Base-by-base conservation (phyloP, 2,329 filamentous ascomycete species). In the Fusarium dlaminii region DNA sequence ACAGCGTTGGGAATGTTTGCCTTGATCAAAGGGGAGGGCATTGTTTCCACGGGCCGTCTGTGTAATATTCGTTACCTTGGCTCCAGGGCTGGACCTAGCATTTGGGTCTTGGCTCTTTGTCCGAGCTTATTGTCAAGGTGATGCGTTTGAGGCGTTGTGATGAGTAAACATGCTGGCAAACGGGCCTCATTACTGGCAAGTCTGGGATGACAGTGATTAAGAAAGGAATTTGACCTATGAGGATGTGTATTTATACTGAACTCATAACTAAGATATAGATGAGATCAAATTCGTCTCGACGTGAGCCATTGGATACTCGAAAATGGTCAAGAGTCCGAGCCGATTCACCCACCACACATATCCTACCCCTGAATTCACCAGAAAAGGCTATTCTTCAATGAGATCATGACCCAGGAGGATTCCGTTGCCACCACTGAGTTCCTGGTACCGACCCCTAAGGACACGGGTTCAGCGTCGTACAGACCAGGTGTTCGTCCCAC, bases 401-500 rank as follows among this genome's bases (percentile, higher is more conserved):
- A 59, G 46, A 59, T 66, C 36, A 66, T 30, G 17, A 24, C n/a
- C 29, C 18, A 8, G 20, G n/a, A 37, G 14, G 20, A 43, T 32
- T 36, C 22, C 14, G 6, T 18, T 36, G 45, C 12, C 57, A 11
- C 29, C 17, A 43, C 46, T 18, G 32, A 54, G 39, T 8, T 46
- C 22, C n/a, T 51, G 32, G 24, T 6, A 42, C n/a, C 15, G 42
- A 27, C 39, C 36, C 27, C 27, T 45, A 17, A 43, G 32, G 42
- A 62, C 42, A 72, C 24, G 57, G 59, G 42, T 42, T 43, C 45
- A 27, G 24, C 13, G 62, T 74, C 14, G 46, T 66, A 75, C 75
- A 63, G 69, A 55, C 57, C 46, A 60, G 59, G 52, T 64, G 65
- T 64, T 63, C 57, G 70, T 77, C 22, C 54, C 65, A 77, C 75